These are phyloP conservation scores for Talaromyces trachyspermus DNA, from an alignment of 495 filamentous ascomycete genomes.

Conservation along the genomic window DNA sequence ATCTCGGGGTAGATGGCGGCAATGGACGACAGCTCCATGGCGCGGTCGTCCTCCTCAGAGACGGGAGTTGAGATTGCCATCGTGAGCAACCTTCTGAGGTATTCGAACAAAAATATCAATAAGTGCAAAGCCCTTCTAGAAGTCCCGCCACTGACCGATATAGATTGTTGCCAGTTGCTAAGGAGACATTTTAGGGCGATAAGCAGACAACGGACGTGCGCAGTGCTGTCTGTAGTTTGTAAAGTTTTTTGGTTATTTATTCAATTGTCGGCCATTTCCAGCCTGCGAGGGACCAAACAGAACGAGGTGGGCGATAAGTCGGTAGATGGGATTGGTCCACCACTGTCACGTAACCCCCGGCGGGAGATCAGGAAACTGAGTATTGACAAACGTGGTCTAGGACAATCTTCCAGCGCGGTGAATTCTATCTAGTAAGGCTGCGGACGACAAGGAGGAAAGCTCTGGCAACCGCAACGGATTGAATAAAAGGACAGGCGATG, in stretches of 20 bases:
- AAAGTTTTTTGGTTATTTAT: background rate
- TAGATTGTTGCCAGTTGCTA: background rate
- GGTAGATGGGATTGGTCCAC: constrained; percentile 1
- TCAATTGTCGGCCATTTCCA: background rate
- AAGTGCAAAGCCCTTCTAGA: too few species aligned
- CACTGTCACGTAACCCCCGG: too few species aligned
- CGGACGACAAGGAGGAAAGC: background rate
- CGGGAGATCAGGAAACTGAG: too few species aligned
- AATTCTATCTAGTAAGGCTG: too few species aligned
- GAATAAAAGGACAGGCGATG: constrained; percentile 18
- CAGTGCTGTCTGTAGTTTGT: background rate
- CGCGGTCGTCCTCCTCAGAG: constrained; percentile 59
- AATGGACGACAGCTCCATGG: constrained; percentile 75
- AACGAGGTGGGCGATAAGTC: background rate
- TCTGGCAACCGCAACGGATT: constrained; percentile 16
- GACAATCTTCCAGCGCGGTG: too few species aligned
- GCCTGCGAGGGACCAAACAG: background rate
- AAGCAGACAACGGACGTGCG: background rate
- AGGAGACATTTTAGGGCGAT: background rate
- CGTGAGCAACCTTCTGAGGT: too few species aligned
- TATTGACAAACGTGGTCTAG: constrained; percentile 1
- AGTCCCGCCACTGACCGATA: too few species aligned
- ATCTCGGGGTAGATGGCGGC: constrained; percentile 87
- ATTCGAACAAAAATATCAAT: too few species aligned
- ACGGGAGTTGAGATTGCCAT: constrained; percentile 25